These are phyloP conservation scores for Starmerella ratchasimensis DNA, from an alignment of 805 yeast genomes.

Conservation along the genomic window DNA sequence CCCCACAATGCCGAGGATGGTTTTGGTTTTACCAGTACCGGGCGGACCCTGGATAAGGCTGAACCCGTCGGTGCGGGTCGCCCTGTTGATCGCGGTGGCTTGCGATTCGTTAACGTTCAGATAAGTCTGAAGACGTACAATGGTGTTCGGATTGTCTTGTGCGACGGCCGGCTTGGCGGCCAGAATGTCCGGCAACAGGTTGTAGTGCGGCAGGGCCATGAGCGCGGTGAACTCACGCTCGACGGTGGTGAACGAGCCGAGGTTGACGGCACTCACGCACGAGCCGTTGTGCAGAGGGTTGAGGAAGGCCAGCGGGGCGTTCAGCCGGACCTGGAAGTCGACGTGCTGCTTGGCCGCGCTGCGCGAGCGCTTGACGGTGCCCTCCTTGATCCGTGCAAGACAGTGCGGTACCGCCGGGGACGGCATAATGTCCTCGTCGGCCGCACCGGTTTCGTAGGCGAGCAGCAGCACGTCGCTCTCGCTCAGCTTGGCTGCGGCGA, in stretches of 20 bases:
- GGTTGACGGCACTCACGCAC: slow-evolving; percentile 51
- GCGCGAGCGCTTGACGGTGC: slow-evolving; percentile 24
- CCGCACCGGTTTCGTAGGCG: slow-evolving; percentile 36
- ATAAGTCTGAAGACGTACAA: slow-evolving; percentile 32
- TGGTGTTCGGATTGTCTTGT: slow-evolving; percentile 22
- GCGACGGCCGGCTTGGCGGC: slow-evolving; percentile 45
- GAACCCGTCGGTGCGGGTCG: slow-evolving; percentile 58
- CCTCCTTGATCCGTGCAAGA: slow-evolving; percentile 63
- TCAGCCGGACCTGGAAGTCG: slow-evolving; percentile 63
- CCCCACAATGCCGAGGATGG: slow-evolving; percentile 84
- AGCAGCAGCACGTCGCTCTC: slow-evolving; percentile 69
- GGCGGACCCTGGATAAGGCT: slow-evolving; percentile 94
- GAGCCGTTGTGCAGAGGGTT: slow-evolving; percentile 49
- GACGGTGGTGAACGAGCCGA: slow-evolving; percentile 78
- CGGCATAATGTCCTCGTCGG: slow-evolving; percentile 9
- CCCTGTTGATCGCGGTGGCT: slow-evolving; percentile 73
- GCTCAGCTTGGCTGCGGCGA: slow-evolving; percentile 41
- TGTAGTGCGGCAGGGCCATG: slow-evolving; percentile 70
- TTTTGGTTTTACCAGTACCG: slow-evolving; percentile 97
- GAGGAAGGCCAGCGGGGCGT: slow-evolving; percentile 34
- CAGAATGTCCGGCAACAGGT: slow-evolving; percentile 52
- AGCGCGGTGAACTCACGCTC: slow-evolving; percentile 86
- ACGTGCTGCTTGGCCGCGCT: slow-evolving; percentile 36
- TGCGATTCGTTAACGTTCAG: slow-evolving; percentile 74
- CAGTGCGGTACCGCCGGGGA: slow-evolving; percentile 33